Percentiles rank a stretch among this genome's conserved stretches.
Conservation (phyloP, 148 eudicot species). For the Spergularia marina region DNA sequence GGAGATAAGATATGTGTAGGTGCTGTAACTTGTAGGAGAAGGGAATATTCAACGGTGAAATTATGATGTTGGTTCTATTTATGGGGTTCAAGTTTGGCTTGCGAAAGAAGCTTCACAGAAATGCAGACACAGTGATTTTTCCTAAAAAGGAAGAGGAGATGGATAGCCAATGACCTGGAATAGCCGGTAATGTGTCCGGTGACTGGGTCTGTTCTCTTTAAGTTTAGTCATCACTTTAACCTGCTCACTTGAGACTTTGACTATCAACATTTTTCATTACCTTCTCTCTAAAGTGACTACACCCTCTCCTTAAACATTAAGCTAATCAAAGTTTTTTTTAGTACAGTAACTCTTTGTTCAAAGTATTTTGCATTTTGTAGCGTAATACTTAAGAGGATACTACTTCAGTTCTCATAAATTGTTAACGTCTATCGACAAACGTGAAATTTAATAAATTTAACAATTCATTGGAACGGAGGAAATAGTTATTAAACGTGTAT, state of each 20-base stretch:
- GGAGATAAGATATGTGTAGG: slow-evolving; percentile 1
- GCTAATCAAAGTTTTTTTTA: not conserved
- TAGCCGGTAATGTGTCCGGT: too few species aligned
- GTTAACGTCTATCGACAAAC: too few species aligned
- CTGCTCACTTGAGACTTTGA: not conserved
- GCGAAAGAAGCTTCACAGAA: slow-evolving; percentile 19
- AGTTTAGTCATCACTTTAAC: not conserved
- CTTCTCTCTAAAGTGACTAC: slow-evolving; percentile 20
- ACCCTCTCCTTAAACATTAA: not conserved
- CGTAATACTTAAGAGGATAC: too few species aligned
- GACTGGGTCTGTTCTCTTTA: not conserved
- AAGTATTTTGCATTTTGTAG: too few species aligned
- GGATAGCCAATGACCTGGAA: too few species aligned
- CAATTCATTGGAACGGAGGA: too few species aligned
- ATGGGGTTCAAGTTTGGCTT: not conserved
- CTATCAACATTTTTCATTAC: not conserved
- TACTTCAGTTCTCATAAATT: too few species aligned
- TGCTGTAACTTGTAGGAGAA: not conserved
- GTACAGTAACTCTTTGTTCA: too few species aligned
- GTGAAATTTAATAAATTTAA: too few species aligned
- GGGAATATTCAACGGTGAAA: not conserved
- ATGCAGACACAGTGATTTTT: not conserved
- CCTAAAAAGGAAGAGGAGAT: not conserved
- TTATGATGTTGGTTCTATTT: not conserved
- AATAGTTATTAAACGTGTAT: too few species aligned